Conservation (phyloP, 2,329 filamentous ascomycete genomes). For the Epichloe typhina region DNA sequence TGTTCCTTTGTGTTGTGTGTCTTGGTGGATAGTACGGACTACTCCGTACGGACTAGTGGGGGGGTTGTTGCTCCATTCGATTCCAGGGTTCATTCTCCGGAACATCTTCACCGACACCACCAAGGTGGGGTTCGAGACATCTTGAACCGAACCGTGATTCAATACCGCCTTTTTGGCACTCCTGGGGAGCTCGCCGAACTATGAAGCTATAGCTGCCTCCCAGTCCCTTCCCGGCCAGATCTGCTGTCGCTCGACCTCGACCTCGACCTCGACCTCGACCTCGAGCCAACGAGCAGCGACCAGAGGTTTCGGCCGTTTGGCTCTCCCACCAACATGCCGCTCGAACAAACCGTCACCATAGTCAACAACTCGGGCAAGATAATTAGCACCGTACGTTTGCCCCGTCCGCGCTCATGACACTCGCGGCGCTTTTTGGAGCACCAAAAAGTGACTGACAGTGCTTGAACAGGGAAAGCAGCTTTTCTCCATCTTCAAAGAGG, state of each 20-base stretch:
- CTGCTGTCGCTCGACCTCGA: neutral
- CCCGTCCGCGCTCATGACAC: neutral
- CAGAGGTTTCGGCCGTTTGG: neutral
- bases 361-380: conserved; percentile 86
- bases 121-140: conserved; percentile 4
- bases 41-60: neutral
- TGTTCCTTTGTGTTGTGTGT: conserved; percentile 4
- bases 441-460: neutral
- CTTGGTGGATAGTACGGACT: neutral
- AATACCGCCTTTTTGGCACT: neutral
- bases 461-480: conserved; percentile 67
- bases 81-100: conserved; percentile 2
- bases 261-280: neutral
- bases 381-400: conserved; percentile 61
- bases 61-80: conserved; percentile 5
- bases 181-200: neutral
- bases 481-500: conserved; percentile 82
- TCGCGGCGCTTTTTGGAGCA: neutral
- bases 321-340: conserved; percentile 19
- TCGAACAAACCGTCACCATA: conserved; percentile 68
- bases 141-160: neutral
- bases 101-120: conserved; percentile 9
- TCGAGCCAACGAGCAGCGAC: neutral
- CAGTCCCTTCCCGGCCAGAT: neutral
- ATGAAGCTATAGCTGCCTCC: neutral